phyloP scores from a whole-genome alignment of 108 stramenopile species.

The Poteriospumella lacustris region DNA sequence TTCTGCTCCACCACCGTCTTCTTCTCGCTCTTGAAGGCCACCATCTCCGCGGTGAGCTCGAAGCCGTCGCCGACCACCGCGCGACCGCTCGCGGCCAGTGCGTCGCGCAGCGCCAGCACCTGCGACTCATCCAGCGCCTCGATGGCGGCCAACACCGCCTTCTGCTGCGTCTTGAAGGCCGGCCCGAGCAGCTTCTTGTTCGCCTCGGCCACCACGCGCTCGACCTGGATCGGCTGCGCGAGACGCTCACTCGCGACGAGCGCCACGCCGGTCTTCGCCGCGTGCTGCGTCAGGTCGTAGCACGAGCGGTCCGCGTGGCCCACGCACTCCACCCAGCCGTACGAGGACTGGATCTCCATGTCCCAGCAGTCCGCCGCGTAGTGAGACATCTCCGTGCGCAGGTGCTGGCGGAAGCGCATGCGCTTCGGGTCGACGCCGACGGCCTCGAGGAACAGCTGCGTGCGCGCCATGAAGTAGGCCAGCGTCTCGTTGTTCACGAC shows the following conservation, averaged over 20 bases:
- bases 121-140: conserved; percentile 81
- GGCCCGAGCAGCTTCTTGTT: conserved; percentile 75
- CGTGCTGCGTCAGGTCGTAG: conserved; percentile 93
- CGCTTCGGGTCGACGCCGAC: conserved; percentile 85
- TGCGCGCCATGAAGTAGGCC: conserved; percentile 97
- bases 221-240: conserved; percentile 55
- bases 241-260: conserved; percentile 83
- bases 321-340: conserved; percentile 99
- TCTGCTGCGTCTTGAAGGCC: conserved; percentile 82
- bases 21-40: conserved; percentile 73
- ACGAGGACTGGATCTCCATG: conserved; percentile 90
- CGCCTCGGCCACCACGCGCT: conserved; percentile 76
- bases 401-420: conserved; percentile 96
- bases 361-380: conserved; percentile 99
- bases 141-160: conserved; percentile 77
- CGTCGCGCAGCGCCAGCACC: conserved; percentile 77
- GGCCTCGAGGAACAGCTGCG: conserved; percentile 91
- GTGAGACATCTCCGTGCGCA: conserved; percentile 99
- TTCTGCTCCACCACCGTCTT: conserved; percentile 84
- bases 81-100: conserved; percentile 75
- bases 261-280: conserved; percentile 85
- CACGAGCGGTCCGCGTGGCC: conserved; percentile 99
- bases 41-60: conserved; percentile 77
- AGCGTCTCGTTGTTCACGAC: conserved; percentile 97
- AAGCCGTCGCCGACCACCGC: conserved; percentile 71